These are phyloP conservation scores for Psilocybe subaeruginosa DNA, from an alignment of 768 basidiomycete genomes.

Conservation along the genomic window DNA sequence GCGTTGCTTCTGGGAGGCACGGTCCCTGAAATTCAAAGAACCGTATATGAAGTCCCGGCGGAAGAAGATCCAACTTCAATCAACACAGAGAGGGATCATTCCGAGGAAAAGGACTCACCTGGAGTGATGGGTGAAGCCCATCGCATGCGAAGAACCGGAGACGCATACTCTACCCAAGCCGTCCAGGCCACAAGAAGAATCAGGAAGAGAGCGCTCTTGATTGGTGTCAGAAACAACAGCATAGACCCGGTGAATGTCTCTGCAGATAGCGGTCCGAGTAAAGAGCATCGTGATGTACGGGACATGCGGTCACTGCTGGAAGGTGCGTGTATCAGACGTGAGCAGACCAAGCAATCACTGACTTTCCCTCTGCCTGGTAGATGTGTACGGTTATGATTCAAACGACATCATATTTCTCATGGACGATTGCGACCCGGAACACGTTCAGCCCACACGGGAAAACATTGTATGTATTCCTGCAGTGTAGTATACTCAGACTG, in stretches of 20 bases:
- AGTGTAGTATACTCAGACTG: neutral
- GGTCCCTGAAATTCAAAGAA: too few species aligned
- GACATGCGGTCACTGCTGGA: conserved; percentile 34
- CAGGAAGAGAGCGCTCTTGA: conserved; percentile 32
- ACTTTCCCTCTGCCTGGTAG: conserved; percentile 5
- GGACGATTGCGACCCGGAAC: conserved; percentile 33
- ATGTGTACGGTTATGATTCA: conserved; percentile 34
- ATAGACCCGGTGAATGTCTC: too few species aligned
- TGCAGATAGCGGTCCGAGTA: neutral
- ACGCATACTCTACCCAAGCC: neutral
- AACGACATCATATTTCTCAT: conserved; percentile 46
- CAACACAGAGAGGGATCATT: too few species aligned
- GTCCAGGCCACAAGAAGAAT: neutral
- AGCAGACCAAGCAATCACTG: neutral
- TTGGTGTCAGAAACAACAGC: conserved; percentile 25
- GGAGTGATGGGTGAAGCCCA: too few species aligned
- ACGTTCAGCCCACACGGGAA: conserved; percentile 38
- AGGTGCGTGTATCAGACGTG: conserved; percentile 26
- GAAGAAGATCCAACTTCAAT: too few species aligned
- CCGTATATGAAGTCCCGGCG: too few species aligned
- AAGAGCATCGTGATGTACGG: conserved; percentile 27
- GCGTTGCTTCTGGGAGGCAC: too few species aligned
- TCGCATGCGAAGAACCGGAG: neutral
- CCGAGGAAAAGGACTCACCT: too few species aligned
- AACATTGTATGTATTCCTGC: conserved; percentile 42